Evolutionary conservation across 2,329 filamentous ascomycete species (phyloP), one percentile per base, ranked within the genome.

Genomic region (Geosmithia morbida): DNA sequence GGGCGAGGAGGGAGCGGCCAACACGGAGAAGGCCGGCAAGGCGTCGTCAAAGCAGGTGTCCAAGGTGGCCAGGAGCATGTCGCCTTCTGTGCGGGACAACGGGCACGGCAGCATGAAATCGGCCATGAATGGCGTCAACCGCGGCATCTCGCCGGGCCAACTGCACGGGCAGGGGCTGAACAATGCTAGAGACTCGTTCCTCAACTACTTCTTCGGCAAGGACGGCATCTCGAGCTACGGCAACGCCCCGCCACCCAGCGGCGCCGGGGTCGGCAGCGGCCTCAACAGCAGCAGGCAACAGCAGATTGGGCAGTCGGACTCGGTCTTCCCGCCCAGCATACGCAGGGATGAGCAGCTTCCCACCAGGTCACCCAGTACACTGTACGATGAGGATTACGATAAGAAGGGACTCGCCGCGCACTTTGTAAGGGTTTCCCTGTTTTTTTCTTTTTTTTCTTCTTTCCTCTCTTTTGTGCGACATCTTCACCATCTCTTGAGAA

Each of bases 201-300:
- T 98, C 51, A 97, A 90, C 66, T 98, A 98, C 66, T 98, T 98
- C 67, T 98, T 98, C 58, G 89, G 92, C 56, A 97, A 98, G 61
- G 92, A 98, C 51, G 86, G 86, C 44, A 72, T 77, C 22, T 56
- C 57, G 40, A 65, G 71, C 30, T 54, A 56, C 11, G 55, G 57
- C 3, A 50, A 48, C 67, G 71, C 49, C 58, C 68, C 50, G 59
- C 69, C 43, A 17, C 22, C 22, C 26, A 10, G 57, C 40, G 65
- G 71, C 29, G 54, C 55, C 11, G 55, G 57, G 3, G 49, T 48
- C 67, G 69, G 19, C 22, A 20, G 33, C 48, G 54, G 57, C 14
- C 46, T 51, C 7, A 50, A 55, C 44, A 55, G 59, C 48, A 54
- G 54, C 47, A 74, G 88, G 54, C 33, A 37, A 13, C 33, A 37